A percentile compares a stretch with the other conserved stretches of the same genome.
phyloP scores from a whole-genome alignment of 139 green algal species.

The Parachlorella kessleri region DNA sequence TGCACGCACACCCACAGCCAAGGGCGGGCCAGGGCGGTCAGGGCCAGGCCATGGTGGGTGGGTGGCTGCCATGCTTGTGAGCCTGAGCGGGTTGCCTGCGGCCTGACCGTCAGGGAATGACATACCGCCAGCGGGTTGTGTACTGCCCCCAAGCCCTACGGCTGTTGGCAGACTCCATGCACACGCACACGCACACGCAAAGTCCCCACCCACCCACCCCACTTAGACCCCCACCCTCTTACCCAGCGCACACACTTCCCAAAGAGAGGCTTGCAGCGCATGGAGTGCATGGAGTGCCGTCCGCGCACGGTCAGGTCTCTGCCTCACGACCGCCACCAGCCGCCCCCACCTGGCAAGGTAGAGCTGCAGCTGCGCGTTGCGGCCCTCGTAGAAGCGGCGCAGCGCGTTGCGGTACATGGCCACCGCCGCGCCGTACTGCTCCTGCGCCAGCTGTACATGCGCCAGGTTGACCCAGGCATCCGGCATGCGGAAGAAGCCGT shows the following conservation, averaged over 20 bases:
- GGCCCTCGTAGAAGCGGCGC: constrained; percentile 56
- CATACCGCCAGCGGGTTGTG: too few species aligned
- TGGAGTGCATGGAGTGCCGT: too few species aligned
- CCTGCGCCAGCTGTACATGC: constrained; percentile 68
- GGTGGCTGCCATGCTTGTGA: background rate
- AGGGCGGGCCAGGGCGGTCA: background rate
- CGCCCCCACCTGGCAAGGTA: constrained; percentile 37
- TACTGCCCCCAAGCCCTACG: too few species aligned
- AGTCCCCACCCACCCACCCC: too few species aligned
- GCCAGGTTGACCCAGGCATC: constrained; percentile 73
- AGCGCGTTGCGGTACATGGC: constrained; percentile 71
- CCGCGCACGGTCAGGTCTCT: background rate
- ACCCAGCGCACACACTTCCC: too few species aligned
- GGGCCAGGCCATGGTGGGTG: background rate
- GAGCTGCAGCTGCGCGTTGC: constrained; percentile 46
- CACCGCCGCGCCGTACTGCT: constrained; percentile 58
- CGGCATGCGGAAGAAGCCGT: constrained; percentile 65
- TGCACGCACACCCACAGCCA: background rate
- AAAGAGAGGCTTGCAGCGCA: too few species aligned
- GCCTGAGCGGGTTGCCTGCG: too few species aligned
- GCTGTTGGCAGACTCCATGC: too few species aligned
- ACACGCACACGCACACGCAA: too few species aligned
- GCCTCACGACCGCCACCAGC: background rate
- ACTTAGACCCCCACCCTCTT: too few species aligned
- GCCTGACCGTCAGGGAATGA: too few species aligned